Percentiles rank a stretch among this genome's conserved stretches.
phyloP scores from a whole-genome alignment of 768 basidiomycete genomes.

The Coprinopsis cinerea region DNA sequence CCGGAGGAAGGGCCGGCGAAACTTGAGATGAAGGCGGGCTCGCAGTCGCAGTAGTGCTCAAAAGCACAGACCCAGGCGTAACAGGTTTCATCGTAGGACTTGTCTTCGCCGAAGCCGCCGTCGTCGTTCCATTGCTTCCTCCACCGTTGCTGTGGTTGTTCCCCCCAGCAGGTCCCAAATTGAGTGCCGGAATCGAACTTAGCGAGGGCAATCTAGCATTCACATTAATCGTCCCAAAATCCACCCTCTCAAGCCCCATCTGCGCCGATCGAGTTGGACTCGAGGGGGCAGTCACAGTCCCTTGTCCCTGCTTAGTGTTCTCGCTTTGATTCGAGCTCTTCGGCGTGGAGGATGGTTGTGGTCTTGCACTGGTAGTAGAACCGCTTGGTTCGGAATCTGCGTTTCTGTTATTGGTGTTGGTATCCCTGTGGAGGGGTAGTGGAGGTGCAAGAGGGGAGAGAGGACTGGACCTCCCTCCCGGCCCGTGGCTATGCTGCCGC shows the following conservation, averaged over 20 bases:
- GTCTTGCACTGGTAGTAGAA: no score
- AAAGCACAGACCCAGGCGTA: not conserved
- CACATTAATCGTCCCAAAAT: constrained; percentile 8
- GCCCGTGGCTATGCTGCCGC: not conserved
- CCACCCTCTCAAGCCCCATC: constrained; percentile 8
- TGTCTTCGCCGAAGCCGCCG: not conserved
- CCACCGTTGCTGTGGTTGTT: not conserved
- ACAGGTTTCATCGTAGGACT: not conserved
- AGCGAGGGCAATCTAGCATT: no score
- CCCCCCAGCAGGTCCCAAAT: constrained; percentile 4
- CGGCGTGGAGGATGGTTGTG: no score
- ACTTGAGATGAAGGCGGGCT: no score
- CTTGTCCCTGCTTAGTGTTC: no score
- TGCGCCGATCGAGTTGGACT: not conserved
- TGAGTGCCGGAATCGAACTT: not conserved
- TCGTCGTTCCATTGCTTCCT: not conserved
- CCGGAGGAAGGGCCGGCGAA: no score
- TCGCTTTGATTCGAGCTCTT: no score
- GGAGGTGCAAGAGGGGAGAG: not conserved
- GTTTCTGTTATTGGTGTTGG: no score
- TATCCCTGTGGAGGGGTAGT: not conserved
- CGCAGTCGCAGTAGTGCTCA: no score
- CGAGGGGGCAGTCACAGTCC: not conserved
- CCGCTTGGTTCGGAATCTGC: no score
- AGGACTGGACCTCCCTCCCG: constrained; percentile 1